Conservation (phyloP, 2,329 filamentous ascomycete genomes). For the Hymenoscyphus linearis region DNA sequence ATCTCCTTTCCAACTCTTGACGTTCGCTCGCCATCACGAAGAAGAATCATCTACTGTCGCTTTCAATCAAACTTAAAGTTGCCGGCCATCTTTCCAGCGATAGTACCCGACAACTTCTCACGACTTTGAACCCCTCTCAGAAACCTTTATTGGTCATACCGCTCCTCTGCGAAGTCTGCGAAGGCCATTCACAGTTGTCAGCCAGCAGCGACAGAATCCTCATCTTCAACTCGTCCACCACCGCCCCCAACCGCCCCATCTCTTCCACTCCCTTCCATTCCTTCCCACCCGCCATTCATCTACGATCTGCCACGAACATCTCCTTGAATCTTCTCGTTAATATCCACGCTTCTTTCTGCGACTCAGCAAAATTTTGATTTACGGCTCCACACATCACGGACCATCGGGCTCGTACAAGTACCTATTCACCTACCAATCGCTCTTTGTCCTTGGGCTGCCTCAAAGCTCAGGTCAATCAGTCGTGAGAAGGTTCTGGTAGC, state of each 20-base stretch:
- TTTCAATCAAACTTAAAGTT: constrained; percentile 31
- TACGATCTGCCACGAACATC: neutral
- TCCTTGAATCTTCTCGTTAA: too few relatives aligned
- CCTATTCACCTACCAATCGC: neutral
- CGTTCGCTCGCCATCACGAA: constrained; percentile 30
- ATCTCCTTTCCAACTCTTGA: constrained; percentile 18
- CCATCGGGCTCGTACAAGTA: too few relatives aligned
- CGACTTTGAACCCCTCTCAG: constrained; percentile 39
- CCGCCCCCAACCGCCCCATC: constrained; percentile 10
- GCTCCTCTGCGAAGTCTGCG: constrained; percentile 30
- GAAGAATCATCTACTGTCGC: constrained; percentile 29
- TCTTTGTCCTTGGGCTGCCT: neutral
- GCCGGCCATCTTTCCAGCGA: constrained; percentile 34
- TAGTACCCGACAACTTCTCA: constrained; percentile 31
- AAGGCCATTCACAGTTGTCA: neutral
- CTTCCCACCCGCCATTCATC: neutral
- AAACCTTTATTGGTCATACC: constrained; percentile 57
- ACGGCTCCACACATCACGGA: neutral
- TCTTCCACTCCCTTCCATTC: constrained; percentile 4
- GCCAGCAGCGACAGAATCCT: constrained; percentile 33
- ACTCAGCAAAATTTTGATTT: neutral
- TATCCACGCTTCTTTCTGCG: neutral
- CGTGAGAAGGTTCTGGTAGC: neutral
- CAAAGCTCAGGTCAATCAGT: neutral
- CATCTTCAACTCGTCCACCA: constrained; percentile 2